Percentiles rank a stretch among this genome's conserved stretches.
Conservation (phyloP, 208 protist species). For the Trypanosoma scelopori region DNA sequence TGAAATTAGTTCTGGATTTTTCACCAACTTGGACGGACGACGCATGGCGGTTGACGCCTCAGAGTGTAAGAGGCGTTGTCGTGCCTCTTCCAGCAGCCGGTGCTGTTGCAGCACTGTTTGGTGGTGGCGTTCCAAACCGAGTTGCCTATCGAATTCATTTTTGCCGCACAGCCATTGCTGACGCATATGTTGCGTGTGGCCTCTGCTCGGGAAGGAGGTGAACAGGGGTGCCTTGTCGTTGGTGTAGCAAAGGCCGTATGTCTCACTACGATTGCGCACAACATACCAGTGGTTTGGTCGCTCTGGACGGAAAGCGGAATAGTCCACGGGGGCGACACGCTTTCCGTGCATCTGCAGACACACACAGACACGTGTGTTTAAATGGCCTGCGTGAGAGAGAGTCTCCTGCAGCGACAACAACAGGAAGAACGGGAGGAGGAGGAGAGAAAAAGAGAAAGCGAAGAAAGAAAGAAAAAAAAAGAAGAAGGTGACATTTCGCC, state of each 20-base stretch:
- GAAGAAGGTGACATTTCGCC: too few species aligned
- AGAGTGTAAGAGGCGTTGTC: neutral
- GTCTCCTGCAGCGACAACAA: neutral
- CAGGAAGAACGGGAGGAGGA: slow-evolving; percentile 16
- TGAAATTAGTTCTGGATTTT: neutral
- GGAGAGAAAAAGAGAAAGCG: slow-evolving; percentile 5
- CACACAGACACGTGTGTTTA: neutral
- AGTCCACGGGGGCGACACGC: slow-evolving; percentile 20
- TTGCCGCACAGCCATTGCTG: slow-evolving; percentile 7
- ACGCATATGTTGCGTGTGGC: neutral
- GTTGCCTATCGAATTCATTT: slow-evolving; percentile 36
- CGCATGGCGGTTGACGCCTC: neutral
- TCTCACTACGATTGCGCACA: neutral
- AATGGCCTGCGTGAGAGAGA: neutral
- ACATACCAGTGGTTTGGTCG: neutral
- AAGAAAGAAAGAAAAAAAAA: slow-evolving; percentile 1
- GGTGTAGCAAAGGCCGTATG: neutral
- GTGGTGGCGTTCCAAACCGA: slow-evolving; percentile 9
- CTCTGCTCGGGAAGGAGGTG: slow-evolving; percentile 3
- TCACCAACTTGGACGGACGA: neutral
- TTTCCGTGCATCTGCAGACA: slow-evolving; percentile 17
- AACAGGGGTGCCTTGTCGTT: slow-evolving; percentile 5
- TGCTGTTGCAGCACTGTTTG: neutral
- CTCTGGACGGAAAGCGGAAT: slow-evolving; percentile 3
- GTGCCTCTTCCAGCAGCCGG: neutral